These are phyloP conservation scores for Sporothrix brunneoviolacea DNA, from an alignment of 2,329 filamentous ascomycete species.

Conservation along the genomic window DNA sequence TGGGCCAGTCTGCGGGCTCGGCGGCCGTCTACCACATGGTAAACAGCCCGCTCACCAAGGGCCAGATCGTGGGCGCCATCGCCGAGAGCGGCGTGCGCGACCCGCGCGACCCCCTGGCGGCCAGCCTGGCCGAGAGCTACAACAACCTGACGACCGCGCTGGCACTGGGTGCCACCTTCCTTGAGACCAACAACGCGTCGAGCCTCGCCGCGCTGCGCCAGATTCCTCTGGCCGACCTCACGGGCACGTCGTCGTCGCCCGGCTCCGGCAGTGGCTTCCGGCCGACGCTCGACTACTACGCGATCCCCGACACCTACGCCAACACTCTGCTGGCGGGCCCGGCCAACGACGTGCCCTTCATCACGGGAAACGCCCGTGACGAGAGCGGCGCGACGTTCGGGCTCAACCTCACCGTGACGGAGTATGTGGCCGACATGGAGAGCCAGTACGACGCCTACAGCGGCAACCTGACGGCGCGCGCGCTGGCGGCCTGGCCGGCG, in stretches of 20 bases:
- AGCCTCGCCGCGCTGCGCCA: background rate
- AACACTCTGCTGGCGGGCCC: background rate
- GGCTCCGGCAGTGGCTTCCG: background rate
- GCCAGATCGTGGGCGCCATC: background rate
- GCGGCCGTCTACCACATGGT: background rate
- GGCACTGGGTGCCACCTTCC: background rate
- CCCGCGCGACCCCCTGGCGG: background rate
- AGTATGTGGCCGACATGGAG: background rate
- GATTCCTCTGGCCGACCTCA: background rate
- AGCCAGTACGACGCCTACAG: no score
- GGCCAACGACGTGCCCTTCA: background rate
- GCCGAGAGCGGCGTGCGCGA: slow-evolving; percentile 1
- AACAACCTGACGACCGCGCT: background rate
- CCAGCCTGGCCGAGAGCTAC: slow-evolving; percentile 1
- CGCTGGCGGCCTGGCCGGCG: background rate
- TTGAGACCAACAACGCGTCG: background rate
- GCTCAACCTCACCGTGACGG: background rate
- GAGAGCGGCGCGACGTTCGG: background rate
- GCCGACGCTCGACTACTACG: background rate
- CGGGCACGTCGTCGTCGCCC: background rate
- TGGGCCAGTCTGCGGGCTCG: slow-evolving; percentile 20
- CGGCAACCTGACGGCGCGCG: background rate
- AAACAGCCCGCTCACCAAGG: background rate
- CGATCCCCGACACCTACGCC: background rate
- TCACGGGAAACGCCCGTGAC: background rate